phyloP scores from a whole-genome alignment of 352 stramenopile species.

The Phytophthora uliginosa region DNA sequence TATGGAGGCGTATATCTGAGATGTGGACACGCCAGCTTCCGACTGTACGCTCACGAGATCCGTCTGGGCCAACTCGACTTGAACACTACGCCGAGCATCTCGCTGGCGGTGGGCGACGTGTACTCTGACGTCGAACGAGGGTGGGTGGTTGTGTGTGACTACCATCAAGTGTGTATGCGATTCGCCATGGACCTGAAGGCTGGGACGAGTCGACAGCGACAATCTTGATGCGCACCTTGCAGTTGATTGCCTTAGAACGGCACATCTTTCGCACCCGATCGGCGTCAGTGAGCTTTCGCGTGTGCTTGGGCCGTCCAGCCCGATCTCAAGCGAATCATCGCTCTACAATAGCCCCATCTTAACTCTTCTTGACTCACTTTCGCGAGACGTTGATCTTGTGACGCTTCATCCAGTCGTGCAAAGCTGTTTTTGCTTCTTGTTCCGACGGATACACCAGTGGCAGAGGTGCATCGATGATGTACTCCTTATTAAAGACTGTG shows the following conservation, averaged over 20 bases:
- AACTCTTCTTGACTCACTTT: not conserved
- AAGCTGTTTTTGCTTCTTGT: not conserved
- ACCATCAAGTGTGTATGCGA: constrained; percentile 1
- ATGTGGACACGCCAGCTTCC: constrained; percentile 1
- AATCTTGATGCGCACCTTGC: constrained; percentile 5
- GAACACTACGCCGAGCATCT: not conserved
- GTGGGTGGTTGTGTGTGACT: constrained; percentile 10
- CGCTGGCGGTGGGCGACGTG: constrained; percentile 4
- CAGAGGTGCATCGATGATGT: not conserved
- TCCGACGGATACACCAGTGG: not conserved
- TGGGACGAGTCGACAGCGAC: not conserved
- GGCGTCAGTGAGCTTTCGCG: not conserved
- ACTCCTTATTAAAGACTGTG: not conserved
- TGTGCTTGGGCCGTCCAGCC: not conserved
- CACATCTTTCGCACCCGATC: not conserved
- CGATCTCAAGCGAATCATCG: not conserved
- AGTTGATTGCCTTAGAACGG: not conserved
- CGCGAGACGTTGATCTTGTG: not conserved
- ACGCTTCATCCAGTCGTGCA: not conserved
- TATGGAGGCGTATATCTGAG: constrained; percentile 11
- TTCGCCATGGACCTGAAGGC: not conserved
- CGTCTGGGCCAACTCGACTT: not conserved
- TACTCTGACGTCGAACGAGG: not conserved
- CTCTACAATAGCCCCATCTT: not conserved
- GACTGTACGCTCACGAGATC: not conserved